A percentile compares a stretch with the other conserved stretches of the same genome.
Conservation (phyloP, 139 green algal genomes). For the Auxenochlorella pyrenoidosa region DNA sequence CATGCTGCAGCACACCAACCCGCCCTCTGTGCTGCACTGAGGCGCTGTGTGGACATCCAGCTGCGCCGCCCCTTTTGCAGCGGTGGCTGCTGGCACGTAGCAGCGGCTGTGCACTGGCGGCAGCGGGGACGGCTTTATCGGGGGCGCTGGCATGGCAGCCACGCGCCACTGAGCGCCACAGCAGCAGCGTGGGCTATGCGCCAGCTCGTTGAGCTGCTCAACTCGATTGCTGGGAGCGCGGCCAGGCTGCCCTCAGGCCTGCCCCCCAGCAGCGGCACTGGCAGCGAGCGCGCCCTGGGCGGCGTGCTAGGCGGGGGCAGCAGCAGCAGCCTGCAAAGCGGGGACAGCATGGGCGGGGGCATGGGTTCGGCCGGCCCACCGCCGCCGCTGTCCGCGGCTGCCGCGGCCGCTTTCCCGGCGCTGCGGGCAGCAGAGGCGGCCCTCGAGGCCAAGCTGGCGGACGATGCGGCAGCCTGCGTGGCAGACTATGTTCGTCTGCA, state of each 20-base stretch:
- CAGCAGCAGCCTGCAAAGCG: not conserved
- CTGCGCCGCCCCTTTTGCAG: not conserved
- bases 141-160: not conserved
- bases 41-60: no score
- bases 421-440: constrained; percentile 28
- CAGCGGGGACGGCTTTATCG: not conserved
- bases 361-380: not conserved
- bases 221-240: not conserved
- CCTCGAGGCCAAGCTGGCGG: constrained; percentile 1
- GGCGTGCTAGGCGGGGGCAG: not conserved
- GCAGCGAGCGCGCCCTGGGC: not conserved
- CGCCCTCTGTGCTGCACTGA: constrained; percentile 70
- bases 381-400: not conserved
- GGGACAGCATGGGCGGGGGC: not conserved
- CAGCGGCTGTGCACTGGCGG: not conserved
- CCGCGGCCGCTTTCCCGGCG: not conserved
- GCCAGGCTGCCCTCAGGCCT: not conserved
- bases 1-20: constrained; percentile 66
- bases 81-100: not conserved
- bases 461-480: not conserved
- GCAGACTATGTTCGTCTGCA: not conserved
- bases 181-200: not conserved
- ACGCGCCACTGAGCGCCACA: not conserved
- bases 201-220: constrained; percentile 8
- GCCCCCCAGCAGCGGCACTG: no score